Evolutionary conservation across 164 flowering plant species (phyloP).

Genomic region (Vitis rupestris): DNA sequence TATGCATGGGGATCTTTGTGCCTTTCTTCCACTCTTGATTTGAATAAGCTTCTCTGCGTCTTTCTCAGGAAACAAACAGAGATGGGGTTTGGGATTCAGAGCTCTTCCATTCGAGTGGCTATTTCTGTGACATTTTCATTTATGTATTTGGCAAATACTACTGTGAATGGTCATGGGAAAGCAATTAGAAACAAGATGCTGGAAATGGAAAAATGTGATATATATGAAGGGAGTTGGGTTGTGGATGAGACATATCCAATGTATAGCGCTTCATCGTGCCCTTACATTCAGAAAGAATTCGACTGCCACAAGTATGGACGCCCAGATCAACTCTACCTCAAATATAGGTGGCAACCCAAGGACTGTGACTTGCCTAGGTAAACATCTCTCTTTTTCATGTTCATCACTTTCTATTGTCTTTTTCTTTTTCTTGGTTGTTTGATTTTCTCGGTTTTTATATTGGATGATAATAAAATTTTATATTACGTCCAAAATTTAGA

Average conservation of each 20-base stretch:
- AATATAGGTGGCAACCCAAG: slow-evolving; percentile 39
- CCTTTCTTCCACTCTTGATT: too few species aligned
- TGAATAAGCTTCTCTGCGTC: too few species aligned
- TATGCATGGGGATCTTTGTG: too few species aligned
- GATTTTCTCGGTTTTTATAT: too few species aligned
- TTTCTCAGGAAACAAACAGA: neutral
- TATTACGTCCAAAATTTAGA: too few species aligned
- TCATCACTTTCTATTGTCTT: too few species aligned
- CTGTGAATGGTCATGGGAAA: neutral
- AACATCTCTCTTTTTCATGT: neutral
- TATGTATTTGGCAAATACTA: slow-evolving; percentile 2
- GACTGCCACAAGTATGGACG: slow-evolving; percentile 37
- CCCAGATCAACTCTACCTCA: slow-evolving; percentile 27
- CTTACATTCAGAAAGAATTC: slow-evolving; percentile 13
- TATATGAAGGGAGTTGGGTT: slow-evolving; percentile 39
- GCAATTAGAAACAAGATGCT: too few species aligned
- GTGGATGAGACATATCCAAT: slow-evolving; percentile 31
- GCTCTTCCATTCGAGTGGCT: neutral
- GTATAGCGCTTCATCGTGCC: slow-evolving; percentile 29
- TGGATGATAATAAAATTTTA: too few species aligned
- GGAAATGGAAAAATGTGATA: slow-evolving; percentile 13
- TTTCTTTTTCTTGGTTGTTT: too few species aligned
- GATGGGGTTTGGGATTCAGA: slow-evolving; percentile 4
- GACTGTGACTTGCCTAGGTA: slow-evolving; percentile 36
- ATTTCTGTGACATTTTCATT: neutral